Evolutionary conservation across 352 stramenopile species (phyloP), one percentile per base, ranked within the genome.

Genomic region (Pythium periplocum): DNA sequence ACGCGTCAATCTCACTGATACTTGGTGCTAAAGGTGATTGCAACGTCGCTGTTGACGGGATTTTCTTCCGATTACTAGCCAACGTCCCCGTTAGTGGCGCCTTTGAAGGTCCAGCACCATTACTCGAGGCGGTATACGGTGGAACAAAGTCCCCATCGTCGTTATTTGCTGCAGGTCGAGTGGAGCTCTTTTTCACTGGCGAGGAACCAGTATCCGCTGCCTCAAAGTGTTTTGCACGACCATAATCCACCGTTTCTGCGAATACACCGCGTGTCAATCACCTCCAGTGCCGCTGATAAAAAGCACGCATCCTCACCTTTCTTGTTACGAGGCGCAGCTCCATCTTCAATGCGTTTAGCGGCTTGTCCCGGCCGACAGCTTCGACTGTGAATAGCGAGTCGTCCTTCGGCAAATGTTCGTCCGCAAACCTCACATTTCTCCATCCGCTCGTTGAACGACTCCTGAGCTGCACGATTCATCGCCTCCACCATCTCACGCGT

Each of bases 341-440:
- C 77, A 8, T 90, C 79, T 0, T 51, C 66, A 6, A 79, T 54
- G 30, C 78, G 79, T 46, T 78, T 78, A 0, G 75, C 55, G 6
- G 64, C 59, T 33, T 57, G 77, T 8, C 78, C 69, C 1, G 71
- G 63, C 4, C 60, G 64, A 35, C 77, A 90, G 45, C 80, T 90
- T 35, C 69, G 75, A 47, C 67, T 73, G 54, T 90, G 80, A 43
- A 90, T 88, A 1, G 75, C 77, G 1, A 90, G 69, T 51, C 80
- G 63, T 3, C 80, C 80, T 64, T 90, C 77, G 8, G 80, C 77
- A 51, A 93, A 93, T 2, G 75, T 90, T 34, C 82, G 68, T 0
- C 79, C 77, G 50, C 82, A 93, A 59, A 72, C 76, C 17, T 86
- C 75, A 47, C 82, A 93, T 40, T 78, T 87, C 55, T 93, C 82